Conservation (phyloP, 257 asterid species). For the Solanum microdontum region DNA sequence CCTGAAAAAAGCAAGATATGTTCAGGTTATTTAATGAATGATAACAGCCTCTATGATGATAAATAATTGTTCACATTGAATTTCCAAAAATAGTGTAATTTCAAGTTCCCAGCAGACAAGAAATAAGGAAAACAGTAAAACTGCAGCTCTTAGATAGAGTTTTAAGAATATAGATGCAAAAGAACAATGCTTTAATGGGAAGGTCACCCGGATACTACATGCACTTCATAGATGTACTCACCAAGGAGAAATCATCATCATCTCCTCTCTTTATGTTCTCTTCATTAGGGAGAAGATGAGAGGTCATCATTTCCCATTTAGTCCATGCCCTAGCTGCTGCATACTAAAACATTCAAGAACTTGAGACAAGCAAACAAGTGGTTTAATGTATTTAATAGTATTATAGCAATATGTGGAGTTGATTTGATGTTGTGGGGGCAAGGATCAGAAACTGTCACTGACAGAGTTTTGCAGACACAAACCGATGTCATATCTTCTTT, state of each 20-base stretch:
- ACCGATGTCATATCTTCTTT: neutral
- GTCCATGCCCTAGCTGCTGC: constrained; percentile 99
- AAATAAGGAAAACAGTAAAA: neutral
- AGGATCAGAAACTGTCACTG: neutral
- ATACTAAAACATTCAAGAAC: constrained; percentile 31
- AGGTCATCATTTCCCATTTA: constrained; percentile 96
- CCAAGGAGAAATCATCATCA: constrained; percentile 86
- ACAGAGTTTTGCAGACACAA: neutral
- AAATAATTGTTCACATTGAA: neutral
- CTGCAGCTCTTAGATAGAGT: neutral
- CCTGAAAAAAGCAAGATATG: constrained; percentile 30
- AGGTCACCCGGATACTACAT: neutral
- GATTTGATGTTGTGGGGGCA: neutral
- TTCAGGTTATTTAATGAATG: neutral
- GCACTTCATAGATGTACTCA: constrained; percentile 19
- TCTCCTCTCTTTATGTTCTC: constrained; percentile 56
- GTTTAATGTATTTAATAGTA: neutral
- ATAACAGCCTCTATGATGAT: neutral
- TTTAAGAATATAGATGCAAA: neutral
- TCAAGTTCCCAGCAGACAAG: neutral
- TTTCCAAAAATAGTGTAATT: neutral
- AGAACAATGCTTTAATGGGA: neutral
- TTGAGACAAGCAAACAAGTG: constrained; percentile 7
- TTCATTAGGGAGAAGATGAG: constrained; percentile 86
- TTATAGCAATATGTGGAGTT: neutral